Evolutionary conservation across 2,329 filamentous ascomycete species (phyloP).

Genomic region (Paramyrothecium roridum): DNA sequence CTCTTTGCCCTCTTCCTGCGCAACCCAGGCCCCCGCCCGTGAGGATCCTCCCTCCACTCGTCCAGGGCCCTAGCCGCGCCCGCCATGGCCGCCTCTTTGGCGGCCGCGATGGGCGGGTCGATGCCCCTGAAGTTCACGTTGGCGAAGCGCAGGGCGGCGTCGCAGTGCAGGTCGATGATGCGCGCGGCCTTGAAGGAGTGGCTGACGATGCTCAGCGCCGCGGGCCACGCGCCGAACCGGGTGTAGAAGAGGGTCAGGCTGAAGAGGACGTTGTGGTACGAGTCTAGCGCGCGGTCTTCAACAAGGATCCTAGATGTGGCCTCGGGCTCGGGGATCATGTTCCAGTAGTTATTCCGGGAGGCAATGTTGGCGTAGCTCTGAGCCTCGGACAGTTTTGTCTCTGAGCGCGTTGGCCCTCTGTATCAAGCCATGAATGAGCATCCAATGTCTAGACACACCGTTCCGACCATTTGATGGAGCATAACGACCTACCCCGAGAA

Average conservation of each 20-base stretch:
- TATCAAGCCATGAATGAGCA: too few species aligned
- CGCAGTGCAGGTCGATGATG: slow-evolving; percentile 61
- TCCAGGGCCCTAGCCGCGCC: slow-evolving; percentile 40
- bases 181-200: slow-evolving; percentile 67
- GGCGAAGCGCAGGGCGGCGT: slow-evolving; percentile 52
- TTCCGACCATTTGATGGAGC: too few species aligned
- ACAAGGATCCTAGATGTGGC: slow-evolving; percentile 38
- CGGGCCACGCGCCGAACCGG: slow-evolving; percentile 48
- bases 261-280: slow-evolving; percentile 81
- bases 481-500: slow-evolving; percentile 64
- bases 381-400: slow-evolving; percentile 57
- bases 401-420: slow-evolving; percentile 61
- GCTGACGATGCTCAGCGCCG: slow-evolving; percentile 59
- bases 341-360: slow-evolving; percentile 42
- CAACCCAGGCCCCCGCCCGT: slow-evolving; percentile 42
- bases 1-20: slow-evolving; percentile 44
- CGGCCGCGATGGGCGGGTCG: slow-evolving; percentile 48
- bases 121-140: slow-evolving; percentile 57
- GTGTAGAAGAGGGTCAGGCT: slow-evolving; percentile 54
- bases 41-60: slow-evolving; percentile 51
- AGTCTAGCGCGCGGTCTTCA: slow-evolving; percentile 77
- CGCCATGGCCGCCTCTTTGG: slow-evolving; percentile 35
- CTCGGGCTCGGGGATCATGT: slow-evolving; percentile 21
- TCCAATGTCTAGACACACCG: too few species aligned
- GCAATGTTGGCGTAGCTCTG: slow-evolving; percentile 59